These are phyloP conservation scores for Crucibulum laeve DNA, from an alignment of 768 basidiomycete species.

Conservation along the genomic window DNA sequence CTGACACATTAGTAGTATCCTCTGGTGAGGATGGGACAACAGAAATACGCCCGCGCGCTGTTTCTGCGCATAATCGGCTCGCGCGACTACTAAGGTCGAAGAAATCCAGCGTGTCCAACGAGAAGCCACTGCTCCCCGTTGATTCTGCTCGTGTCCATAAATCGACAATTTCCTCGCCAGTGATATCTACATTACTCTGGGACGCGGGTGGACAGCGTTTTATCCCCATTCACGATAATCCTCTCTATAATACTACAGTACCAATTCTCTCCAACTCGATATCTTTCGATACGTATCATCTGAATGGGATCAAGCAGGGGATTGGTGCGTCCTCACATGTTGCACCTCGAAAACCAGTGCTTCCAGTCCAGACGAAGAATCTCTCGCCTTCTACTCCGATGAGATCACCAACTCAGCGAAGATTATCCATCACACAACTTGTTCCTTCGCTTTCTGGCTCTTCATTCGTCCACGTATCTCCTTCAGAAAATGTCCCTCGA, in stretches of 20 bases:
- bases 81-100: conserved; percentile 15
- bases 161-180: conserved; percentile 18
- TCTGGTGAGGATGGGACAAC: background rate
- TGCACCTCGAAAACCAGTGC: too few species aligned
- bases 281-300: background rate
- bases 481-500: too few species aligned
- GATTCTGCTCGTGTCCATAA: conserved; percentile 13
- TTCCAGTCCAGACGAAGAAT: too few species aligned
- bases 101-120: conserved; percentile 8
- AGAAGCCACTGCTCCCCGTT: background rate
- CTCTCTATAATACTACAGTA: conserved; percentile 5
- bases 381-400: too few species aligned
- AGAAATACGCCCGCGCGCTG: background rate
- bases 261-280: conserved; percentile 6
- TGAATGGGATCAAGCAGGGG: too few species aligned
- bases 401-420: too few species aligned
- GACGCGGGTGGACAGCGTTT: conserved; percentile 6
- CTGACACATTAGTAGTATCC: conserved; percentile 11
- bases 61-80: conserved; percentile 9
- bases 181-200: conserved; percentile 14
- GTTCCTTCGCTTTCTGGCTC: too few species aligned
- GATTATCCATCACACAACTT: too few species aligned
- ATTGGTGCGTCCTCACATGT: too few species aligned
- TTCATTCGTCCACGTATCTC: too few species aligned
- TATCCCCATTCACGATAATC: conserved; percentile 8